These are phyloP conservation scores for Gaultheria prostrata DNA, from an alignment of 148 eudicot species.

Conservation along the genomic window DNA sequence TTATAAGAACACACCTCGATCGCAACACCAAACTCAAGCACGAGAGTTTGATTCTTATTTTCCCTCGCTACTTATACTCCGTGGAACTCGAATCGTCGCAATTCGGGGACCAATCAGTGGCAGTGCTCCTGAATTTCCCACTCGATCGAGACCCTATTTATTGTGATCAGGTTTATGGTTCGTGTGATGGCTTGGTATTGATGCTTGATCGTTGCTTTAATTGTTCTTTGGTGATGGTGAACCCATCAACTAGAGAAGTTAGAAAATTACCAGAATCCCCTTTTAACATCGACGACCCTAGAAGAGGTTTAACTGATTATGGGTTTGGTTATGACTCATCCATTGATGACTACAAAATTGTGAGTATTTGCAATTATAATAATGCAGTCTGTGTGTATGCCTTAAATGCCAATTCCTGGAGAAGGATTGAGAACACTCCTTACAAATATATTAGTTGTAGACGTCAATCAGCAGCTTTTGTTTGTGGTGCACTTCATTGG, in stretches of 20 bases:
- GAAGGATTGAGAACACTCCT: background rate
- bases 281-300: background rate
- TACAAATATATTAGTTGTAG: too few relatives aligned
- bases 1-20: background rate
- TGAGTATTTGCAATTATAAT: background rate
- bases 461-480: background rate
- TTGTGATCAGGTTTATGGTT: background rate
- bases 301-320: background rate
- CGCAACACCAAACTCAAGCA: background rate
- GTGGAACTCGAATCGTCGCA: background rate
- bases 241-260: background rate
- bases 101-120: background rate
- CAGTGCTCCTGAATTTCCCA: background rate
- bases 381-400: background rate
- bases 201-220: background rate
- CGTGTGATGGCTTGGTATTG: background rate
- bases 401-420: constrained; percentile 11
- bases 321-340: background rate
- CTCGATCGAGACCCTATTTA: background rate
- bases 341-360: background rate
- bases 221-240: background rate
- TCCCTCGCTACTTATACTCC: background rate
- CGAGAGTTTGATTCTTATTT: background rate
- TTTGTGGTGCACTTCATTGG: constrained; percentile 13
- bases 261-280: background rate